These are phyloP conservation scores for Backusella tuberculispora DNA, from an alignment of 192 early-diverging fungal genomes.

Conservation along the genomic window DNA sequence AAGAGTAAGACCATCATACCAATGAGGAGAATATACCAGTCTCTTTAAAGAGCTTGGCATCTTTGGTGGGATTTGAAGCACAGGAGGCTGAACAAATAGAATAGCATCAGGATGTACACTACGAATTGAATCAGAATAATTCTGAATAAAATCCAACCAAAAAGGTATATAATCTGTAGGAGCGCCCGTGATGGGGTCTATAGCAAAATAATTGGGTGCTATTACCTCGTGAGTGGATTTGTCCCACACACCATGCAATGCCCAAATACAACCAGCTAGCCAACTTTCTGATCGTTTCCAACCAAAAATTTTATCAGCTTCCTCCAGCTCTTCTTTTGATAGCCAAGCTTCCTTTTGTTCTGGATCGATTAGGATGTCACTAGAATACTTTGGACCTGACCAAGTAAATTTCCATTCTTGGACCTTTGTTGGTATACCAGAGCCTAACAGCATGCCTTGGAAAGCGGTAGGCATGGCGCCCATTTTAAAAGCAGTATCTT, in stretches of 20 bases:
- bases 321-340: slow-evolving; percentile 33
- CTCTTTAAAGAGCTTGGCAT: slow-evolving; percentile 42
- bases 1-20: slow-evolving; percentile 65
- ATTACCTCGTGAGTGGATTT: slow-evolving; percentile 23
- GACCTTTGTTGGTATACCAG: slow-evolving; percentile 47
- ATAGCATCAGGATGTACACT: slow-evolving; percentile 51
- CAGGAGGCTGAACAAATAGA: slow-evolving; percentile 62
- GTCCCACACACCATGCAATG: slow-evolving; percentile 57
- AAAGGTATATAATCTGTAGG: slow-evolving; percentile 39
- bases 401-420: slow-evolving; percentile 55
- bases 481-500: slow-evolving; percentile 48
- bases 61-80: slow-evolving; percentile 53
- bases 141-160: slow-evolving; percentile 49
- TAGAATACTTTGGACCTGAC: slow-evolving; percentile 51
- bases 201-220: slow-evolving; percentile 51
- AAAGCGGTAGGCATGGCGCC: slow-evolving; percentile 58
- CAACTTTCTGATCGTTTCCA: slow-evolving; percentile 50
- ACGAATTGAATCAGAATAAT: slow-evolving; percentile 46
- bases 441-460: slow-evolving; percentile 54
- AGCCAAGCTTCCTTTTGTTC: slow-evolving; percentile 48
- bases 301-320: slow-evolving; percentile 41
- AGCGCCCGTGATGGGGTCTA: slow-evolving; percentile 42
- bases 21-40: slow-evolving; percentile 62
- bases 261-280: slow-evolving; percentile 58
- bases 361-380: slow-evolving; percentile 47